These are phyloP conservation scores for Vanrija pseudolonga DNA, from an alignment of 1,284 basidiomycete genomes.

Conservation along the genomic window DNA sequence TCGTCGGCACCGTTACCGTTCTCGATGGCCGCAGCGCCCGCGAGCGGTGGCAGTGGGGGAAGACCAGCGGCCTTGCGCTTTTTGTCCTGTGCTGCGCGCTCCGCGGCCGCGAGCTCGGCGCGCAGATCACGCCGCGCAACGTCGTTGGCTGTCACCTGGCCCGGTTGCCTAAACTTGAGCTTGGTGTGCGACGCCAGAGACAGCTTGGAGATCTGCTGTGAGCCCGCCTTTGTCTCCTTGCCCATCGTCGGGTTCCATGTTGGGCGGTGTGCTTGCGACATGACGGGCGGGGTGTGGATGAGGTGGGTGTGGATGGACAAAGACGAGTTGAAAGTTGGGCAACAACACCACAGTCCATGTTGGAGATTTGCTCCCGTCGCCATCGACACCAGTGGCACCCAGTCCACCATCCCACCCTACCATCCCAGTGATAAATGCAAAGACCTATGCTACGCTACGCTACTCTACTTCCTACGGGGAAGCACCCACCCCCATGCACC, in stretches of 20 bases:
- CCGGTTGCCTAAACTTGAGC: constrained; percentile 89
- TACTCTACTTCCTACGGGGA: neutral
- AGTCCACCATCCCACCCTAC: too few relatives aligned
- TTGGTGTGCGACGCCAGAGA: constrained; percentile 92
- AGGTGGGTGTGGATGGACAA: neutral
- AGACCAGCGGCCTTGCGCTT: constrained; percentile 82
- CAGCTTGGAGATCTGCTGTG: constrained; percentile 79
- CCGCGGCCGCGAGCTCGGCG: constrained; percentile 73
- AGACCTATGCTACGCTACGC: neutral
- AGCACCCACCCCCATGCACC: neutral
- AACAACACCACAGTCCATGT: neutral
- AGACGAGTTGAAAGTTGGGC: neutral
- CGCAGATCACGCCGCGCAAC: constrained; percentile 74
- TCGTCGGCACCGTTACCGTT: constrained; percentile 20
- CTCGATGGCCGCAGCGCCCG: constrained; percentile 27
- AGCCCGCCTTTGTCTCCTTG: constrained; percentile 65
- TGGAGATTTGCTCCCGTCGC: constrained; percentile 1
- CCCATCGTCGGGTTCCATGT: constrained; percentile 50
- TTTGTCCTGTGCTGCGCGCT: constrained; percentile 75
- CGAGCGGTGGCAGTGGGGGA: constrained; percentile 42
- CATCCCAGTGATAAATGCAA: too few relatives aligned
- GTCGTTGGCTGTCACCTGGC: constrained; percentile 72
- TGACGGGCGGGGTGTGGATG: constrained; percentile 11
- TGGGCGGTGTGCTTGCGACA: constrained; percentile 50
- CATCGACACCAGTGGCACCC: too few relatives aligned